Base-by-base conservation (phyloP, 1,284 basidiomycete species). In the Neotropicomus parvogracilis region DNA sequence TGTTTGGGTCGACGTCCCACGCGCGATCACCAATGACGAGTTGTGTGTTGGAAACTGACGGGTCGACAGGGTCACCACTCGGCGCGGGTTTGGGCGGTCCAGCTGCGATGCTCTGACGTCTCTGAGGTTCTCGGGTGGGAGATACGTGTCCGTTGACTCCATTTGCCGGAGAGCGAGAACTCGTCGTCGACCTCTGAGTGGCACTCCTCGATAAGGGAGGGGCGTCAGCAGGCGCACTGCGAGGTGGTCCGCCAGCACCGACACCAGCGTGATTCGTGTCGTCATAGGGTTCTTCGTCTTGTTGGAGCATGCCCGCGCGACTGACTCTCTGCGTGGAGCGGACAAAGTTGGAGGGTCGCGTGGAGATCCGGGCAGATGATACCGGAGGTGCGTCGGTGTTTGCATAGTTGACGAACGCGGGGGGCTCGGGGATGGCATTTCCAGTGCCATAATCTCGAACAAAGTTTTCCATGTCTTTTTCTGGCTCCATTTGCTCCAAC, bases 361-460 rank as follows among this genome's bases (percentile, higher is more conserved):
- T 77, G 0, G 74, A 71, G 5, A 78, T 72, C 34, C 75, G 75
- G 36, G 77, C 67, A 1, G 79, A 75, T 0, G 81, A 76, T 1
- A 80, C 74, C 3, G 80, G 80, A 21, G 80, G 75, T 3, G 82
- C 78, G 42, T 86, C 80, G 11, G 79, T 74, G 41, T 75, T 77
- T 41, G 79, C 78, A 61, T 87, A 87, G 69, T 92, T 88, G 65
- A 94, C 79, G 64, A 92, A 93, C 14, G 76, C 66, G 19, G 89
- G 90, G 10, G 90, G 80, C 54, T 93, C 89, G 49, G 91, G 91
- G 44, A 95, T 93, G 53, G 79, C 74, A 58, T 79, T 80, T 31
- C 92, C 92, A 4, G 91, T 95, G 3, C 88, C 88, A 63, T 91
- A 92, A 54, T 86, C 82, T 36, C 79, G 77, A 13, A 94, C 89